phyloP scores from a whole-genome alignment of 228 moss, liverwort and hornwort genomes.

The Sphagnum fallax region DNA sequence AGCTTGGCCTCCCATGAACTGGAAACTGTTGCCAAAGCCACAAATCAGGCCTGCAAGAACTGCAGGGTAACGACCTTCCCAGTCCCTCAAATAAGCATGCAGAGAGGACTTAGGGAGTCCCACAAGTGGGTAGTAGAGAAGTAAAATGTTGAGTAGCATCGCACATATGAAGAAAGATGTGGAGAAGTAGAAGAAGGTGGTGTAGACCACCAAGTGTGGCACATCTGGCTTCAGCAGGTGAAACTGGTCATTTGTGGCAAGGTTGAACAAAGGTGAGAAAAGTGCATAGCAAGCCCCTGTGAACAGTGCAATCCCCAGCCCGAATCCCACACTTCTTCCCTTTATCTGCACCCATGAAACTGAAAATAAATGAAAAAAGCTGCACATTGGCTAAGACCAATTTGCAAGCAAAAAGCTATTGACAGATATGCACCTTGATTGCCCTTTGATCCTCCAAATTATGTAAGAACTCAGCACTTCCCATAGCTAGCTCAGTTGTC shows the following conservation, averaged over 20 bases:
- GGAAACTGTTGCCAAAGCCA: slow-evolving; percentile 69
- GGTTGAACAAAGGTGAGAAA: slow-evolving; percentile 70
- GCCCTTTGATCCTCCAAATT: slow-evolving; percentile 49
- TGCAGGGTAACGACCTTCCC: slow-evolving; percentile 45
- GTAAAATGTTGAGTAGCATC: slow-evolving; percentile 37
- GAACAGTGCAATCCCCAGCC: slow-evolving; percentile 53
- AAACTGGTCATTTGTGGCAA: slow-evolving; percentile 74
- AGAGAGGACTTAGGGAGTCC: slow-evolving; percentile 61
- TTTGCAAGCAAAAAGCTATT: too few species aligned
- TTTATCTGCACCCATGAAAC: slow-evolving; percentile 14
- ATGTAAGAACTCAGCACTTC: slow-evolving; percentile 45
- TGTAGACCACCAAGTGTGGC: slow-evolving; percentile 67
- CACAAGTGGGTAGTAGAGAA: slow-evolving; percentile 58
- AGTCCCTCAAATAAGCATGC: slow-evolving; percentile 31
- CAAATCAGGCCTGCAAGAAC: slow-evolving; percentile 58
- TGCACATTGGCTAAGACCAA: too few species aligned
- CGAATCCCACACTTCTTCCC: slow-evolving; percentile 49
- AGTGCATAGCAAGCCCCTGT: slow-evolving; percentile 57
- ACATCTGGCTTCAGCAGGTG: slow-evolving; percentile 44
- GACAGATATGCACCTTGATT: slow-evolving; percentile 32
- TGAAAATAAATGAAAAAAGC: too few species aligned
- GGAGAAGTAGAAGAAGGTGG: slow-evolving; percentile 78
- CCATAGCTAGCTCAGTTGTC: slow-evolving; percentile 9
- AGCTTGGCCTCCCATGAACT: slow-evolving; percentile 88
- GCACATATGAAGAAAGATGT: slow-evolving; percentile 56